Evolutionary conservation across 768 basidiomycete species (phyloP).

Genomic region (Mrakia frigida): DNA sequence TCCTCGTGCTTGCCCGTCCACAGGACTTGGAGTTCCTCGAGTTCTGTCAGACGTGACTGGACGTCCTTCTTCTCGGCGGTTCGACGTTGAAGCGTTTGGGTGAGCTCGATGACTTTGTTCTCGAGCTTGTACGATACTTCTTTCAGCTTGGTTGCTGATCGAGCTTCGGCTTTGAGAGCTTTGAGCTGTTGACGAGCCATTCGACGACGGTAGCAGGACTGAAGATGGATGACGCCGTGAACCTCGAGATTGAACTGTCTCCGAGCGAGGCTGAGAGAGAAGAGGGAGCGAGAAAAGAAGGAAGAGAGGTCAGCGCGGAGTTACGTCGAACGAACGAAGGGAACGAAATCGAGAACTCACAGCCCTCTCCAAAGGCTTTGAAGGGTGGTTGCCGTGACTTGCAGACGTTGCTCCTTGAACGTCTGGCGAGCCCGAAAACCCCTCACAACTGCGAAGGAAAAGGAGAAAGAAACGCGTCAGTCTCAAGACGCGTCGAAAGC

Average conservation of each 20-base stretch:
- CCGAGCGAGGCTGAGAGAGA: constrained; percentile 37
- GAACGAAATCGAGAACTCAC: constrained; percentile 52
- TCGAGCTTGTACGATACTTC: constrained; percentile 96
- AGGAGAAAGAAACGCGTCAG: constrained; percentile 8
- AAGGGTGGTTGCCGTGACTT: constrained; percentile 62
- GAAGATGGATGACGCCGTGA: constrained; percentile 70
- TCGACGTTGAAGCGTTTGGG: constrained; percentile 83
- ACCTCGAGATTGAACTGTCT: constrained; percentile 43
- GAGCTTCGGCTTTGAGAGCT: constrained; percentile 78
- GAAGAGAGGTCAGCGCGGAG: constrained; percentile 45
- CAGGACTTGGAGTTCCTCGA: constrained; percentile 78
- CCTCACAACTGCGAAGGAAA: constrained; percentile 36
- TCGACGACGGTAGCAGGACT: constrained; percentile 86
- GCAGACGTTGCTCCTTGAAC: constrained; percentile 56
- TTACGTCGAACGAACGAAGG: constrained; percentile 49
- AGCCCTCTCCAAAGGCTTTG: constrained; percentile 83
- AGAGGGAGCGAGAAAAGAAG: background rate
- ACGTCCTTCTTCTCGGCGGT: constrained; percentile 86
- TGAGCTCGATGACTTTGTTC: constrained; percentile 98
- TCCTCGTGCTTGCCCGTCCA: constrained; percentile 89
- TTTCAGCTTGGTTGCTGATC: constrained; percentile 96
- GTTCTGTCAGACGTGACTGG: constrained; percentile 62
- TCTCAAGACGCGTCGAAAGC: constrained; percentile 1
- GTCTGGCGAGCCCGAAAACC: constrained; percentile 48
- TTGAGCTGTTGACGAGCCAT: constrained; percentile 81